Evolutionary conservation across 345 rosid species (phyloP).

Genomic region (Populus davidiana): DNA sequence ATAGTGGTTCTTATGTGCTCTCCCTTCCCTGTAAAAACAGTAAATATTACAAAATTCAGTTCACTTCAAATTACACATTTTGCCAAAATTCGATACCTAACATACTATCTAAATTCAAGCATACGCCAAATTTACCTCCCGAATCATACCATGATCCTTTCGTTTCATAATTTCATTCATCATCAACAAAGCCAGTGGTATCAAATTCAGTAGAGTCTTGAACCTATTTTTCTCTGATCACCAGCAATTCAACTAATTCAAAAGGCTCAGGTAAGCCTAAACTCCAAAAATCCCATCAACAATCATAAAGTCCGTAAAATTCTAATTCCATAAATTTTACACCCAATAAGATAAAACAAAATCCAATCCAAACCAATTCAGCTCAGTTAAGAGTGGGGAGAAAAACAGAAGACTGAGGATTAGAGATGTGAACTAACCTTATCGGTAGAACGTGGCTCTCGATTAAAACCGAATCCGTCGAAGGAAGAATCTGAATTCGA

Average conservation of each 20-base stretch:
- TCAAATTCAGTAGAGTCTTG: background rate
- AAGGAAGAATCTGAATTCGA: constrained; percentile 42
- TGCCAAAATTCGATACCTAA: background rate
- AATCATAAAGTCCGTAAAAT: background rate
- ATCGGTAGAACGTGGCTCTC: constrained; percentile 26
- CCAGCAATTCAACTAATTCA: background rate
- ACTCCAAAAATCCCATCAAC: background rate
- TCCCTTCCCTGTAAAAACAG: background rate
- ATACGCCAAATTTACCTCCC: background rate
- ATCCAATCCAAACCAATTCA: background rate
- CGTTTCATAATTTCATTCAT: background rate
- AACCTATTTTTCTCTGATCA: background rate
- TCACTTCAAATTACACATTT: background rate
- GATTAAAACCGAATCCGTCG: constrained; percentile 41
- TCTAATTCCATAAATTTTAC: background rate
- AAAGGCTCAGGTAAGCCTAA: background rate
- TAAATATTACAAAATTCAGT: background rate
- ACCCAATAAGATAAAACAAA: background rate
- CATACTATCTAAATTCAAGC: background rate
- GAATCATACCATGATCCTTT: background rate
- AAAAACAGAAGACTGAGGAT: no score
- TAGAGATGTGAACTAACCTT: constrained; percentile 37
- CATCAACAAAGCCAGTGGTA: background rate
- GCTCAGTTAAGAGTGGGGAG: background rate
- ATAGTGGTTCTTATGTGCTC: background rate